A percentile compares a stretch with the other conserved stretches of the same genome.
These are phyloP conservation scores for Tolypocladium guangdongense DNA, from an alignment of 2,329 filamentous ascomycete genomes.

Conservation along the genomic window DNA sequence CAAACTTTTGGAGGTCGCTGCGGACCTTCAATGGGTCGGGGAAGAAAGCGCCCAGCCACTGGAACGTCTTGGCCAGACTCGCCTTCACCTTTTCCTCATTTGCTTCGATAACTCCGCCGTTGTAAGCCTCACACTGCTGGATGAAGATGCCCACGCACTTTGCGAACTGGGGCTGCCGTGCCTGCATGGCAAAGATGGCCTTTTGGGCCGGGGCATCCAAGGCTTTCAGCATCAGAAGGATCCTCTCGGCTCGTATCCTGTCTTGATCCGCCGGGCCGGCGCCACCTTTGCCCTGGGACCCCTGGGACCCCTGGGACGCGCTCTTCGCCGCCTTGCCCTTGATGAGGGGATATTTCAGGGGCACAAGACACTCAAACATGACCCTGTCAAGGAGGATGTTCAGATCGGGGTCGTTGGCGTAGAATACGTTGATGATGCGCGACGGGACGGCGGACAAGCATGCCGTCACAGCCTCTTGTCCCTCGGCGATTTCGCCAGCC, in stretches of 20 bases:
- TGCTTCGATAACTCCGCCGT: slow-evolving; percentile 72
- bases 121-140: slow-evolving; percentile 77
- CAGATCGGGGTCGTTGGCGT: slow-evolving; percentile 79
- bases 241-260: slow-evolving; percentile 70
- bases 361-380: slow-evolving; percentile 79
- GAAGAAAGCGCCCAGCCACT: slow-evolving; percentile 62
- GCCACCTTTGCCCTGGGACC: slow-evolving; percentile 29
- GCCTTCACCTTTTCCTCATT: slow-evolving; percentile 58
- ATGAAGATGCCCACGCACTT: slow-evolving; percentile 67
- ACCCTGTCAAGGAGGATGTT: slow-evolving; percentile 77
- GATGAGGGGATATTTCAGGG: slow-evolving; percentile 68
- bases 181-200: slow-evolving; percentile 81
- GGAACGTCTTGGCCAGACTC: slow-evolving; percentile 61
- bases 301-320: slow-evolving; percentile 46
- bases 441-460: slow-evolving; percentile 76
- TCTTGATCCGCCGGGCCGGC: slow-evolving; percentile 53
- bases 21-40: slow-evolving; percentile 64
- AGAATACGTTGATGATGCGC: slow-evolving; percentile 76
- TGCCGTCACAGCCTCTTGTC: slow-evolving; percentile 62
- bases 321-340: slow-evolving; percentile 52
- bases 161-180: slow-evolving; percentile 63
- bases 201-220: slow-evolving; percentile 69
- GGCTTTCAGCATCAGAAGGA: slow-evolving; percentile 69
- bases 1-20: slow-evolving; percentile 79
- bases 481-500: slow-evolving; percentile 72